A percentile compares a stretch with the other conserved stretches of the same genome.
These are phyloP conservation scores for Hydnomerulius pinastri DNA, from an alignment of 768 basidiomycete species.

Conservation along the genomic window DNA sequence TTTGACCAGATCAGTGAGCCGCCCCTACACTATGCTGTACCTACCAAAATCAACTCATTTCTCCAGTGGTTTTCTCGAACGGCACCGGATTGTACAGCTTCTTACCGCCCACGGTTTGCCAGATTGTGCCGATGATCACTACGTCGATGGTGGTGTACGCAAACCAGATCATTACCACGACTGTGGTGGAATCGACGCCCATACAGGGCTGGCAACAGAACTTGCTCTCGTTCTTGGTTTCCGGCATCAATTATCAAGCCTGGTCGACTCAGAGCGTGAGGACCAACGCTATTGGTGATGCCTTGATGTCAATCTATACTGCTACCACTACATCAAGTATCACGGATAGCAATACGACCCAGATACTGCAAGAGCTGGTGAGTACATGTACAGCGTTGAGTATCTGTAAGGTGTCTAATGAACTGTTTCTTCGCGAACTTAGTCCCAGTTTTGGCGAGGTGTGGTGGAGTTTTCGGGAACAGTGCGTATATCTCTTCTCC, in stretches of 20 bases:
- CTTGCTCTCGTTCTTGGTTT: neutral
- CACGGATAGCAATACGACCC: too few species aligned
- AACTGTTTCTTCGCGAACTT: too few species aligned
- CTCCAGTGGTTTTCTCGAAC: too few species aligned
- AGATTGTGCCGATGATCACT: constrained; percentile 2
- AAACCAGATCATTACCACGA: neutral
- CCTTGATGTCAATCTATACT: neutral
- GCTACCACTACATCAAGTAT: too few species aligned
- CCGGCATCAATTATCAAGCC: neutral
- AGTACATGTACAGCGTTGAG: too few species aligned
- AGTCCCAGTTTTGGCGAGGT: neutral
- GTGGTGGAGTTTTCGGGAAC: neutral
- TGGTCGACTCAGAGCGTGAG: constrained; percentile 1
- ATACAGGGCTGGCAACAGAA: constrained; percentile 6
- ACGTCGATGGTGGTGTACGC: constrained; percentile 1
- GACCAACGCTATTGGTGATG: constrained; percentile 5
- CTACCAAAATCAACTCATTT: too few species aligned
- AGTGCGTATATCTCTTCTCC: neutral
- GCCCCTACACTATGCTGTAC: too few species aligned
- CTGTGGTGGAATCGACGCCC: neutral
- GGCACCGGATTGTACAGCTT: constrained; percentile 3
- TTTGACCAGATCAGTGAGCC: too few species aligned
- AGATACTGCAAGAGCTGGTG: too few species aligned
- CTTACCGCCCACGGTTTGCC: constrained; percentile 6
- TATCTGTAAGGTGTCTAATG: too few species aligned